Evolutionary conservation across 139 green algal species (phyloP), one percentile per base, ranked within the genome.

Genomic region (Chlamydomonas schloesseri): DNA sequence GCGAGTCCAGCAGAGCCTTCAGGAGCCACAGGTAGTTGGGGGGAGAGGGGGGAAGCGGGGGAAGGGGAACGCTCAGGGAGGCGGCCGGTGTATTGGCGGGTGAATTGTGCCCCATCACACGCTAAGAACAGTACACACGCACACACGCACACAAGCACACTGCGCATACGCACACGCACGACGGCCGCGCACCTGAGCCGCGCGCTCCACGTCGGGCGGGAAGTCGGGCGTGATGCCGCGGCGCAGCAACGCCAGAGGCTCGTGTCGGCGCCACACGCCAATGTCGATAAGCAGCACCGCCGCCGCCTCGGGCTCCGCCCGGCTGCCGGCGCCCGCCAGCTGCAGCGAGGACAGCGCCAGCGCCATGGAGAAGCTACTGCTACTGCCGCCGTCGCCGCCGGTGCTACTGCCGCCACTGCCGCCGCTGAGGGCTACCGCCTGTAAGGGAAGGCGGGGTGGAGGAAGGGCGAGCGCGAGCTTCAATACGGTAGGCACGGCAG

Each of bases 201-300:
- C 57, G 29, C 42, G 23, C 37, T 64, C 37, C 58, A 50, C 14
- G 42, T 47, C 81, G 57, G 53, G 29, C 60, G 70, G 24, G 70
- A 95, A 93, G 20, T 70, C 50, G 37, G 70, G 55, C 60, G 68
- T 81, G 55, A 93, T 15, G 17, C 93, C 92, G 0, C 72, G 33
- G 0, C 87, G 53, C 81, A 93, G 79, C 88, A 96, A 87, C 42
- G 53, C 29, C 62, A 95, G 73, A 29, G 93, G 91, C 77, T 95
- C 91, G 79, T 97, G 93, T 23, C 81, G 89, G 34, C 83, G 74
- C 86, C 89, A 90, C 72, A 91, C 89, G 3, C 95, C 94, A 5
- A 93, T 42, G 29, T 86, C 90, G n/a, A 84, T 74, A 67, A 97
- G 91, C 86, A 96, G 74, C 37, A 23, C 62, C 3, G 73, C 74